These are phyloP conservation scores for Irpex sp. DNA, from an alignment of 1,284 basidiomycete species.

Conservation along the genomic window DNA sequence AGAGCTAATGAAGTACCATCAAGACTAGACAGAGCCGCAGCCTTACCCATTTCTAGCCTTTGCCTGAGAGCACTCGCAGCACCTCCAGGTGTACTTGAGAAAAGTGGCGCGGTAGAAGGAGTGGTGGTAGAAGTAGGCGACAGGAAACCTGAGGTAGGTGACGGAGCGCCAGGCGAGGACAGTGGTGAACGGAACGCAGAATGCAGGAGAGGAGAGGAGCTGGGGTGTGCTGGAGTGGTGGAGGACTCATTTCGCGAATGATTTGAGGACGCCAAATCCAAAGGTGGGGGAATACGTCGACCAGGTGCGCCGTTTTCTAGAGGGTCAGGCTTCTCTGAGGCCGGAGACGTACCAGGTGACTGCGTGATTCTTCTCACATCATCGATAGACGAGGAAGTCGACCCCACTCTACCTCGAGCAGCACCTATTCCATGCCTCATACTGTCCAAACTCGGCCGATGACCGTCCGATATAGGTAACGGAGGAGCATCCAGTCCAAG, in stretches of 20 bases:
- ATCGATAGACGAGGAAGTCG: constrained; percentile 7
- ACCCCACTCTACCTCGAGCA: constrained; percentile 2
- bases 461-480: constrained; percentile 27
- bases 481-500: constrained; percentile 23
- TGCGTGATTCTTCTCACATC: background rate
- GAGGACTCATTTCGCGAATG: constrained; percentile 9
- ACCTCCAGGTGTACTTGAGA: constrained; percentile 15
- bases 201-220: constrained; percentile 43
- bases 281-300: constrained; percentile 8
- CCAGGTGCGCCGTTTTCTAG: background rate
- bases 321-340: background rate
- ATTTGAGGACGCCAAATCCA: constrained; percentile 3
- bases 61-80: constrained; percentile 31
- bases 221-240: constrained; percentile 3
- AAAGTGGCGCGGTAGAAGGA: constrained; percentile 14
- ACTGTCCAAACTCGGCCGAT: constrained; percentile 19
- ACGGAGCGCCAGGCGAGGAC: constrained; percentile 28
- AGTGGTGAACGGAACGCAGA: constrained; percentile 47
- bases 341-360: background rate
- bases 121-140: constrained; percentile 21
- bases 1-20: background rate
- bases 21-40: background rate
- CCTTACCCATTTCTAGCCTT: constrained; percentile 27
- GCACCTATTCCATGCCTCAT: background rate
- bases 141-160: constrained; percentile 6